Evolutionary conservation across 2,329 filamentous ascomycete genomes (phyloP).

Genomic region (Talaromyces sp.): DNA sequence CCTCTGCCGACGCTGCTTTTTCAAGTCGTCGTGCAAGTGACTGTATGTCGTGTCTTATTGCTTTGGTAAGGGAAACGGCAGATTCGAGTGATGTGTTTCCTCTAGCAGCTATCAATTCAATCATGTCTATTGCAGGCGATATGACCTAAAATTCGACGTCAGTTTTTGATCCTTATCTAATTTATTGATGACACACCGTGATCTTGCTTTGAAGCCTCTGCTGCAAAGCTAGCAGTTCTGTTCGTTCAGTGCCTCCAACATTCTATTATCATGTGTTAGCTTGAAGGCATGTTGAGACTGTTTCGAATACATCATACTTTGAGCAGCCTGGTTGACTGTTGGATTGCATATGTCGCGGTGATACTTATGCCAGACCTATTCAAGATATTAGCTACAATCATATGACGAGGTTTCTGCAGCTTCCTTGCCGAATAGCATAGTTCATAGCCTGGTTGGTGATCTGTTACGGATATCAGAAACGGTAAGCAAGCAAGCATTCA

Average conservation of each 20-base stretch:
- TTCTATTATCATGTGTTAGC: slow-evolving; percentile 41
- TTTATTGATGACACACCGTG: slow-evolving; percentile 51
- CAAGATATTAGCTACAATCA: too few relatives aligned
- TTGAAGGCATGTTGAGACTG: background rate
- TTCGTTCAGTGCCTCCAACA: slow-evolving; percentile 67
- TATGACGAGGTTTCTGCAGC: background rate
- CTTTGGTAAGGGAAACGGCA: slow-evolving; percentile 76
- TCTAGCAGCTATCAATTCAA: slow-evolving; percentile 54
- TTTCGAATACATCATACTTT: slow-evolving; percentile 47
- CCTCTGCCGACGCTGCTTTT: slow-evolving; percentile 63
- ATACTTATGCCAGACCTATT: slow-evolving; percentile 64
- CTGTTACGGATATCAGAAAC: slow-evolving; percentile 33
- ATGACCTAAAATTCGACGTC: slow-evolving; percentile 84
- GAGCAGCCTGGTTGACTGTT: slow-evolving; percentile 73
- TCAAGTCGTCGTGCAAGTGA: slow-evolving; percentile 72
- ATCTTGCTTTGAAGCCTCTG: slow-evolving; percentile 80
- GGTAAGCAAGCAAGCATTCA: background rate
- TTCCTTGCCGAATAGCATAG: slow-evolving; percentile 69
- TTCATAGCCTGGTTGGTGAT: slow-evolving; percentile 79
- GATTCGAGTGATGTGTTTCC: slow-evolving; percentile 81
- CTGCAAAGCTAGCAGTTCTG: slow-evolving; percentile 71
- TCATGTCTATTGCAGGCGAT: slow-evolving; percentile 44
- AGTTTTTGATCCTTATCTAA: background rate
- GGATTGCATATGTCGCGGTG: slow-evolving; percentile 80
- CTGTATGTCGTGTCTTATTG: slow-evolving; percentile 79